Base-by-base conservation (phyloP, 2,329 filamentous ascomycete species). In the Grosmannia serpens region DNA sequence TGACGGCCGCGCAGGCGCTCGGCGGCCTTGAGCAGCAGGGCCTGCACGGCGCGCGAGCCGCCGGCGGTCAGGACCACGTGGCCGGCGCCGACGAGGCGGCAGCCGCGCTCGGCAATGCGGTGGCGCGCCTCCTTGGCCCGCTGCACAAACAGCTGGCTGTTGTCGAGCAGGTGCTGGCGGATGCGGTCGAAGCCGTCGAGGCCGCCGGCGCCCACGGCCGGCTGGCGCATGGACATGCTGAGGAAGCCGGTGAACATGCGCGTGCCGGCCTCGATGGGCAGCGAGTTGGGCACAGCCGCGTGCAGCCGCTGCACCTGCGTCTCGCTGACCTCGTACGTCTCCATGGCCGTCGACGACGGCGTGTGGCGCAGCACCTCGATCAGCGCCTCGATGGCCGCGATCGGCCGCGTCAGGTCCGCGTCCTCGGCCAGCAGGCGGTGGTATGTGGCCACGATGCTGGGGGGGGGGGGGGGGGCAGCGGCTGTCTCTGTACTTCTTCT, bases 221-320 rank as follows among this genome's bases (percentile, higher is more conserved):
- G 77, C 74, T 80, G 76, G 73, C 80, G 81, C 69, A 86, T 77
- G 63, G 80, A 90, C 59, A 85, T 84, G 67, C 96, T 87, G 65
- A 99, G 83, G 73, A 95, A 97, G 70, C 92, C 87, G 70, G 94
- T 88, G 77, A 99, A 97, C 60, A 97, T 84, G 71, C 96, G 91
- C 61, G 91, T 96, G 67, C 94, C 94, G 58, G 95, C 94, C 54
- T 89, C 91, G 20, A 97, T 83, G 5, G 91, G 92, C 59, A 97
- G 89, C 17, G 91, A 89, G 74, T 99, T 97, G 9, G 87, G 80
- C 57, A 95, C 87, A 24, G 85, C 84, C 59, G 79, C 78, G 71
- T 91, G 92, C 63, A 99, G 83, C 66, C 84, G 82, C 56, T 82
- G 78, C 55, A 89, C 92, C 69, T 94, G 86, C 53, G 80, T 82